These are phyloP conservation scores for Prunus salicina DNA, from an alignment of 306 rosid genomes.

Conservation along the genomic window DNA sequence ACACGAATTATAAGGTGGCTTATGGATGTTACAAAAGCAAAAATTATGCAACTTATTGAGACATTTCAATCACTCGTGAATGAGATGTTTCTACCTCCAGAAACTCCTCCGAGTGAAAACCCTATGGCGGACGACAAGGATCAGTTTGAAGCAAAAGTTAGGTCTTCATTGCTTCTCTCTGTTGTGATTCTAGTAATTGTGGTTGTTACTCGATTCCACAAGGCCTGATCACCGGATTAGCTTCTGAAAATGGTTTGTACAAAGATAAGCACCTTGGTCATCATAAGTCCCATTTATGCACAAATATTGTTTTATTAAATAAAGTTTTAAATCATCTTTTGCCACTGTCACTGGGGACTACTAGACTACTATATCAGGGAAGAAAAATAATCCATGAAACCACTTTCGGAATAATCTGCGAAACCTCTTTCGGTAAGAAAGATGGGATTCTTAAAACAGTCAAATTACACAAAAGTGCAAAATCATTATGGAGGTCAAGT, in stretches of 20 bases:
- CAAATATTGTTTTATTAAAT: background rate
- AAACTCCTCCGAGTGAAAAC: conserved; percentile 4
- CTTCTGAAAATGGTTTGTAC: background rate
- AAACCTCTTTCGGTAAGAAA: background rate
- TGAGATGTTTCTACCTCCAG: conserved; percentile 32
- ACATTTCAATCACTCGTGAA: conserved; percentile 46
- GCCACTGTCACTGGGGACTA: background rate
- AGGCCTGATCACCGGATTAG: conserved; percentile 8
- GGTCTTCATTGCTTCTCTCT: conserved; percentile 54
- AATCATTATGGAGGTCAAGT: background rate
- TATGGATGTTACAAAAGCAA: conserved; percentile 39
- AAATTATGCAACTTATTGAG: conserved; percentile 45
- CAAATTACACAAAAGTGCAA: background rate
- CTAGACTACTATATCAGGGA: background rate
- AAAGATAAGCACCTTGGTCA: background rate
- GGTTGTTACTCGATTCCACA: conserved; percentile 38
- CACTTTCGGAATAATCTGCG: too few species aligned
- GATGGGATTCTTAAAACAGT: background rate
- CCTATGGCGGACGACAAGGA: conserved; percentile 16
- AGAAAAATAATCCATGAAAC: too few species aligned
- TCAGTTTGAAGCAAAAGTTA: conserved; percentile 40
- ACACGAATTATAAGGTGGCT: conserved; percentile 38
- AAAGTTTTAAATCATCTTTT: background rate
- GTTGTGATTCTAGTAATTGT: conserved; percentile 48
- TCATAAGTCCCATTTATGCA: background rate